Percentiles rank a stretch among this genome's conserved stretches.
Evolutionary conservation across 306 rosid genomes (phyloP).

Genomic region (Lotus japonicus): DNA sequence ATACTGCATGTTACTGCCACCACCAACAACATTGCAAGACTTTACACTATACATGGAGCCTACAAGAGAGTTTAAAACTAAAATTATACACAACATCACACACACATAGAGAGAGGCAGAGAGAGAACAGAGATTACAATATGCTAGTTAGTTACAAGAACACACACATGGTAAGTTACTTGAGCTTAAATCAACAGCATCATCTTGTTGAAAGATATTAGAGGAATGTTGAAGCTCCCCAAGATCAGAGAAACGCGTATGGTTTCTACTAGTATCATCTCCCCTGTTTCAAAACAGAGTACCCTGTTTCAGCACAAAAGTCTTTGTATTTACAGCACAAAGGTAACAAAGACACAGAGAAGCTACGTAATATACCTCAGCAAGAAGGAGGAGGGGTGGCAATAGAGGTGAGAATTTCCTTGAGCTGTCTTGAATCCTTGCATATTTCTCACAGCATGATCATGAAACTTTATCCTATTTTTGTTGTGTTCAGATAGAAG

Average conservation of each 20-base stretch:
- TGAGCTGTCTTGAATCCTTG: conserved; percentile 62
- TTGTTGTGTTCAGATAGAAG: neutral
- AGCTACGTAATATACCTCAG: conserved; percentile 41
- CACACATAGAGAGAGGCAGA: neutral
- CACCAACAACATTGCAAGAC: conserved; percentile 41
- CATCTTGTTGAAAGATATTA: conserved; percentile 49
- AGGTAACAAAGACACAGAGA: neutral
- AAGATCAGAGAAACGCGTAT: conserved; percentile 49
- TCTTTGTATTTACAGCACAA: too few species aligned
- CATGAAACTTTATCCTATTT: too few species aligned
- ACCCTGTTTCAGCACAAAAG: neutral
- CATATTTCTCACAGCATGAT: conserved; percentile 28
- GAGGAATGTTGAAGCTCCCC: conserved; percentile 67
- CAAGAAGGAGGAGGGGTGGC: conserved; percentile 52
- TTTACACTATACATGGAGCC: conserved; percentile 56
- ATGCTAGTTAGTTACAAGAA: neutral
- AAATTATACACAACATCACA: neutral
- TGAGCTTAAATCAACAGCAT: conserved; percentile 76
- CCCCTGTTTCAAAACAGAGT: conserved; percentile 58
- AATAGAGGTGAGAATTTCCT: conserved; percentile 43
- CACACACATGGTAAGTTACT: conserved; percentile 30
- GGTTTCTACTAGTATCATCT: conserved; percentile 37
- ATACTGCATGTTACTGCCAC: conserved; percentile 45
- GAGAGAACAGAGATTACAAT: neutral
- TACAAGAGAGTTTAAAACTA: conserved; percentile 18